Conservation (phyloP, 345 rosid genomes). For the Salix brachista region DNA sequence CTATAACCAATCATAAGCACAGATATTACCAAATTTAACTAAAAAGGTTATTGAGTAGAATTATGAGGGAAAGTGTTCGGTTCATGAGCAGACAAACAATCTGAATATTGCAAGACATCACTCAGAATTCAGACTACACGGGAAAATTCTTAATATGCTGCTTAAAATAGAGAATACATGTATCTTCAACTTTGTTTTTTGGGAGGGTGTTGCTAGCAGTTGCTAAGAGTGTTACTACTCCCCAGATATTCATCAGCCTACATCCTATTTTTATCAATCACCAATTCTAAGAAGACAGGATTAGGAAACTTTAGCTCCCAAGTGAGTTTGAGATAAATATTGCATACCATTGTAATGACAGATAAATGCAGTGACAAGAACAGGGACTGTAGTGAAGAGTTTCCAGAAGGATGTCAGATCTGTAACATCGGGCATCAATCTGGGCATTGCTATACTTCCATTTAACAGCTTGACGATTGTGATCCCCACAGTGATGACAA, state of each 20-base stretch:
- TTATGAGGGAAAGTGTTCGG: neutral
- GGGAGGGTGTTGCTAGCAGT: neutral
- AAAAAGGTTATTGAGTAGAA: neutral
- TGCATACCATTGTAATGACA: constrained; percentile 82
- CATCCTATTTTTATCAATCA: neutral
- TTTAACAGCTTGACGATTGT: constrained; percentile 52
- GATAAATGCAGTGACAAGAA: constrained; percentile 82
- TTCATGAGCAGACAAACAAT: neutral
- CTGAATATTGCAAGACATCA: neutral
- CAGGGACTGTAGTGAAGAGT: constrained; percentile 85
- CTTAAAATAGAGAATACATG: neutral
- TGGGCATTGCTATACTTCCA: constrained; percentile 73
- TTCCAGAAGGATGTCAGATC: constrained; percentile 71
- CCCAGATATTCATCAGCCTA: neutral
- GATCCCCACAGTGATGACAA: constrained; percentile 68
- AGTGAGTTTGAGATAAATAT: neutral
- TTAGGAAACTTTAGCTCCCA: neutral
- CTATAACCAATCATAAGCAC: neutral
- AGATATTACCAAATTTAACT: neutral
- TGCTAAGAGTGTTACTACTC: neutral
- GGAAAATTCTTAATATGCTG: neutral
- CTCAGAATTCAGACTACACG: neutral
- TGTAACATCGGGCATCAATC: constrained; percentile 62
- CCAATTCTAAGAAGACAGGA: neutral
- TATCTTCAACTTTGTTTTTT: neutral